phyloP scores from a whole-genome alignment of 352 stramenopile species.

The Thraustochytrium striatum region DNA sequence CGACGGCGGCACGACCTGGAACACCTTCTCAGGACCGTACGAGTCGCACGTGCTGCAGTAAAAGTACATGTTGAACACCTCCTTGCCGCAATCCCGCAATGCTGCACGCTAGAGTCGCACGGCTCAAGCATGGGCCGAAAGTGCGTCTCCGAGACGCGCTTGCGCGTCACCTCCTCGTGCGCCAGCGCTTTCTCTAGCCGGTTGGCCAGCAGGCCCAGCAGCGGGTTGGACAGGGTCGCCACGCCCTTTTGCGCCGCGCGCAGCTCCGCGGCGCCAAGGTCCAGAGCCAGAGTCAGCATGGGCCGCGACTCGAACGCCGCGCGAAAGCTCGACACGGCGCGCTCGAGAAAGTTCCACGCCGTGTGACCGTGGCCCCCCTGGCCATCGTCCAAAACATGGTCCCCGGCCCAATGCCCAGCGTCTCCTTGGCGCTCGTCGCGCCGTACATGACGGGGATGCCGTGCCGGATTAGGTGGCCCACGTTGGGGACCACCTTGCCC shows the following conservation, averaged over 20 bases:
- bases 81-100: conserved; percentile 37
- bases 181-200: conserved; percentile 33
- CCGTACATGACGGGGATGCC: conserved; percentile 47
- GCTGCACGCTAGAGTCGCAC: not conserved
- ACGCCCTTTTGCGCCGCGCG: not conserved
- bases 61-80: conserved; percentile 43
- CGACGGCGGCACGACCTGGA: not conserved
- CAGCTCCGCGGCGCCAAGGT: conserved; percentile 40
- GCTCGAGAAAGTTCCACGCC: conserved; percentile 44
- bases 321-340: conserved; percentile 36
- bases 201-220: conserved; percentile 14
- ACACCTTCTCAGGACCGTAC: conserved; percentile 14
- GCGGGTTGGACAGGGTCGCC: conserved; percentile 38
- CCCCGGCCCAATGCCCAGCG: conserved; percentile 26
- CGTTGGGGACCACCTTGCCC: conserved; percentile 32
- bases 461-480: conserved; percentile 39
- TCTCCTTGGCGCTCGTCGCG: not conserved
- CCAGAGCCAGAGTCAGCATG: conserved; percentile 41
- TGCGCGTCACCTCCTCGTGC: conserved; percentile 11
- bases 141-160: not conserved
- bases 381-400: conserved; percentile 43
- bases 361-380: conserved; percentile 12
- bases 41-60: conserved; percentile 43
- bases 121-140: conserved; percentile 5
- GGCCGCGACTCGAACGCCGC: conserved; percentile 5